A percentile compares a stretch with the other conserved stretches of the same genome.
These are phyloP conservation scores for Thelonectria discophora DNA, from an alignment of 2,329 filamentous ascomycete genomes.

Conservation along the genomic window DNA sequence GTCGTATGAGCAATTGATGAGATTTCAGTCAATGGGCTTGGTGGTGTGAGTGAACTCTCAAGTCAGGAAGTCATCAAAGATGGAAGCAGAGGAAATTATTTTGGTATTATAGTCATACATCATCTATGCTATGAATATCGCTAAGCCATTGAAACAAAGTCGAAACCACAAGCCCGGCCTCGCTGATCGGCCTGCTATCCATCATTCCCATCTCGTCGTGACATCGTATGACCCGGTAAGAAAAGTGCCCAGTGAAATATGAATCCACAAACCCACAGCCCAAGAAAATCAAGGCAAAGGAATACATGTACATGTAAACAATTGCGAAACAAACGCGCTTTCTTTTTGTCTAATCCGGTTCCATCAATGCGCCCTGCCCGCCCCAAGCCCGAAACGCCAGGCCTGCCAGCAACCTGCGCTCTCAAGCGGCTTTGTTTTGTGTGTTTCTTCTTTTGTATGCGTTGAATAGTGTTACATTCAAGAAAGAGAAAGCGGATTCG, in stretches of 20 bases:
- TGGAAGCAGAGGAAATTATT: slow-evolving; percentile 2
- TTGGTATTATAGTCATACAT: slow-evolving; percentile 37
- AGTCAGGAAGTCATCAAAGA: no score
- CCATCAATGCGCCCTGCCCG: slow-evolving; percentile 7
- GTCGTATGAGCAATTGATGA: background rate
- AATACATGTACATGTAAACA: slow-evolving; percentile 18
- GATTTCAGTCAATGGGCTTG: no score
- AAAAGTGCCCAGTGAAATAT: slow-evolving; percentile 8
- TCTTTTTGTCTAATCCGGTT: slow-evolving; percentile 21
- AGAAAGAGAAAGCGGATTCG: slow-evolving; percentile 24
- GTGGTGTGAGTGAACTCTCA: no score
- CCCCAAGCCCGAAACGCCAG: slow-evolving; percentile 18
- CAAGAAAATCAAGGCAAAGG: background rate
- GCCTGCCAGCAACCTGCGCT: slow-evolving; percentile 31
- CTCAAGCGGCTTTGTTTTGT: slow-evolving; percentile 14
- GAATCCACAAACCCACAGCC: slow-evolving; percentile 13
- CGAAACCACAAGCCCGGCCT: slow-evolving; percentile 5
- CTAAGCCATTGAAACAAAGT: slow-evolving; percentile 3
- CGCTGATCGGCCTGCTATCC: slow-evolving; percentile 17
- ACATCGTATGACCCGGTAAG: slow-evolving; percentile 28
- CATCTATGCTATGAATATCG: slow-evolving; percentile 27
- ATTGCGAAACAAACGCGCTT: background rate
- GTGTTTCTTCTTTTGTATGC: slow-evolving; percentile 4
- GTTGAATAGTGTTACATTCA: slow-evolving; percentile 31
- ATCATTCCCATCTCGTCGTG: slow-evolving; percentile 23